Percentiles rank a stretch among this genome's conserved stretches.
phyloP scores from a whole-genome alignment of 2,329 filamentous ascomycete species.

The Hypoxylon sp. region DNA sequence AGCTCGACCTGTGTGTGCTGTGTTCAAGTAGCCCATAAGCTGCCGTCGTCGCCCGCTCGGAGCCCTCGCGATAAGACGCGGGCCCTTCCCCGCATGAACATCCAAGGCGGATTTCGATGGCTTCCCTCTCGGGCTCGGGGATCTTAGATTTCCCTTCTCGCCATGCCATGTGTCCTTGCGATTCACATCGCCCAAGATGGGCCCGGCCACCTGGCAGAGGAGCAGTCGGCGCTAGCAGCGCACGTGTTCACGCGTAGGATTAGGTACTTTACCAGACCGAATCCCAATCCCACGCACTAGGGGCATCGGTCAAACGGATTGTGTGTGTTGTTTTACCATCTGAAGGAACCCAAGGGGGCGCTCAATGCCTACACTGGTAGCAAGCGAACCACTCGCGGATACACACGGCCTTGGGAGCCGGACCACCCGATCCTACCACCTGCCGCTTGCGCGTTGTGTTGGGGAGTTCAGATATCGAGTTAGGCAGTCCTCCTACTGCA shows the following conservation, averaged over 20 bases:
- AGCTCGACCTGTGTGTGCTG: neutral
- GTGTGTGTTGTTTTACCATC: neutral
- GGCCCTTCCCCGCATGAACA: slow-evolving; percentile 9
- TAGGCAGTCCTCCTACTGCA: neutral
- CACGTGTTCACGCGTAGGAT: neutral
- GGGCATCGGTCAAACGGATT: neutral
- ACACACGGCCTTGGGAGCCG: neutral
- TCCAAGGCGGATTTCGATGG: slow-evolving; percentile 5
- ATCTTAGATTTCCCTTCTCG: slow-evolving; percentile 5
- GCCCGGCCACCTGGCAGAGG: neutral
- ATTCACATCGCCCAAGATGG: neutral
- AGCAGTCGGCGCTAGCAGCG: neutral
- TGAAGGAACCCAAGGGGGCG: neutral
- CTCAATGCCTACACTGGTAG: neutral
- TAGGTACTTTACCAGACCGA: no score
- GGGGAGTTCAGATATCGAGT: neutral
- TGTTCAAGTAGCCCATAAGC: slow-evolving; percentile 2
- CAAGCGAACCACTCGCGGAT: neutral
- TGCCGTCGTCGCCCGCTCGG: slow-evolving; percentile 14
- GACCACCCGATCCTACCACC: neutral
- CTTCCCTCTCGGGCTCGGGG: slow-evolving; percentile 6
- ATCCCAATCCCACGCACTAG: neutral
- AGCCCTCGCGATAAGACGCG: slow-evolving; percentile 10
- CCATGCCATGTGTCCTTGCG: no score
- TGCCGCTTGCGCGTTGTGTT: neutral